phyloP scores from a whole-genome alignment of 495 filamentous ascomycete genomes.

The Monascus purpureus region DNA sequence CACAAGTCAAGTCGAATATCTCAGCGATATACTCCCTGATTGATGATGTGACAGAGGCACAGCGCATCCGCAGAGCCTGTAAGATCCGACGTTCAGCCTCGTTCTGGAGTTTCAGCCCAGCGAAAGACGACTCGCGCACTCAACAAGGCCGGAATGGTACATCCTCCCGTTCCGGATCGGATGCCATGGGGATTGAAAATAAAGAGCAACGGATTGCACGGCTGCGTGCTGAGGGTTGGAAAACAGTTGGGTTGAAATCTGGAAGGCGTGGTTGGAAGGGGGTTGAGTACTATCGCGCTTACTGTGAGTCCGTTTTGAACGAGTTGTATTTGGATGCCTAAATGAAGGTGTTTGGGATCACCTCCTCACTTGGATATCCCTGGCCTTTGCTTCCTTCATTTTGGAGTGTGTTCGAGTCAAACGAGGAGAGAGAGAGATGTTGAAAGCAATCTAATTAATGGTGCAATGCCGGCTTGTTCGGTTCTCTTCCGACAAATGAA shows the following conservation, averaged over 20 bases:
- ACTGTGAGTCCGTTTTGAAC: slow-evolving; percentile 18
- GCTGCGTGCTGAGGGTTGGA: slow-evolving; percentile 20
- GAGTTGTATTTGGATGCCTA: slow-evolving; percentile 19
- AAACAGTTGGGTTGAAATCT: slow-evolving; percentile 18
- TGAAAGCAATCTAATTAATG: too few species aligned
- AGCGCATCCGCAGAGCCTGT: slow-evolving; percentile 11
- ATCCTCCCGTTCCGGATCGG: background rate
- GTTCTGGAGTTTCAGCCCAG: slow-evolving; percentile 27
- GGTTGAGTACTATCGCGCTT: slow-evolving; percentile 18
- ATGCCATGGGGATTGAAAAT: slow-evolving; percentile 10
- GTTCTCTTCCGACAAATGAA: too few species aligned
- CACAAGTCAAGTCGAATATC: slow-evolving; percentile 14
- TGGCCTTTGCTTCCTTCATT: too few species aligned
- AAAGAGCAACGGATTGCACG: slow-evolving; percentile 22
- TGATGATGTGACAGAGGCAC: slow-evolving; percentile 11
- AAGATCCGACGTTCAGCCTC: slow-evolving; percentile 17
- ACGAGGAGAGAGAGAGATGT: too few species aligned
- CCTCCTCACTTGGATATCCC: too few species aligned
- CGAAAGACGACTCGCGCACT: slow-evolving; percentile 6
- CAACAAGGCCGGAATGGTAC: background rate
- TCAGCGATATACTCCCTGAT: slow-evolving; percentile 10
- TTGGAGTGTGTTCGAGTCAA: too few species aligned
- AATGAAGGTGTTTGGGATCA: too few species aligned
- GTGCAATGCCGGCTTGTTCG: too few species aligned
- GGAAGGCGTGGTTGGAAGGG: slow-evolving; percentile 24